phyloP scores from a whole-genome alignment of 2,329 filamentous ascomycete genomes.

The Arachnomyces sp. region DNA sequence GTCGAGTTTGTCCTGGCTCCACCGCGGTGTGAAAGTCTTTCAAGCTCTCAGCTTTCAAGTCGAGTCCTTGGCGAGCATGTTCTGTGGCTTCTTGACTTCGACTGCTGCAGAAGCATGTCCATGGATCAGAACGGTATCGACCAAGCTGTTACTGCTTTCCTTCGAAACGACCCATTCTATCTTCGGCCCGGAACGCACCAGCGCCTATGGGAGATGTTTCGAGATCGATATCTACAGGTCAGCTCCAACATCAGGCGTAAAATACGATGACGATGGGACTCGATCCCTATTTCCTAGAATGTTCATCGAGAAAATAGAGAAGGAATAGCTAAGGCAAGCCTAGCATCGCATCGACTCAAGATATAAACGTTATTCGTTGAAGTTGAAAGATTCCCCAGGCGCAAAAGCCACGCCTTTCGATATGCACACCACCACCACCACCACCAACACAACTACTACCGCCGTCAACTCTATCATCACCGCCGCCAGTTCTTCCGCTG shows the following conservation, averaged over 20 bases:
- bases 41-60: constrained; percentile 8
- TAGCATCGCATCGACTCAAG: no score
- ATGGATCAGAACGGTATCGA: constrained; percentile 36
- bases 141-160: constrained; percentile 39
- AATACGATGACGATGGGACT: background rate
- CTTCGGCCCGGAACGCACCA: constrained; percentile 30
- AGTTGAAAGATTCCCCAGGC: no score
- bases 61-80: constrained; percentile 24
- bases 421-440: no score
- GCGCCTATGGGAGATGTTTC: constrained; percentile 21
- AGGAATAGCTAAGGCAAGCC: no score
- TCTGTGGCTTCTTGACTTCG: constrained; percentile 45
- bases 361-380: no score
- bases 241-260: constrained; percentile 7
- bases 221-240: constrained; percentile 17
- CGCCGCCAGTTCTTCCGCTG: no score
- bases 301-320: constrained; percentile 8
- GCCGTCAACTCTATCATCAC: no score
- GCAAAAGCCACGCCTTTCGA: no score
- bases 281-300: background rate
- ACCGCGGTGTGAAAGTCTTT: background rate
- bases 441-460: no score
- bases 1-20: constrained; percentile 48
- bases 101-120: constrained; percentile 31
- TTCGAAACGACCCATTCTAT: constrained; percentile 47